These are phyloP conservation scores for Globisporangium canariense DNA, from an alignment of 352 stramenopile genomes.

Conservation along the genomic window DNA sequence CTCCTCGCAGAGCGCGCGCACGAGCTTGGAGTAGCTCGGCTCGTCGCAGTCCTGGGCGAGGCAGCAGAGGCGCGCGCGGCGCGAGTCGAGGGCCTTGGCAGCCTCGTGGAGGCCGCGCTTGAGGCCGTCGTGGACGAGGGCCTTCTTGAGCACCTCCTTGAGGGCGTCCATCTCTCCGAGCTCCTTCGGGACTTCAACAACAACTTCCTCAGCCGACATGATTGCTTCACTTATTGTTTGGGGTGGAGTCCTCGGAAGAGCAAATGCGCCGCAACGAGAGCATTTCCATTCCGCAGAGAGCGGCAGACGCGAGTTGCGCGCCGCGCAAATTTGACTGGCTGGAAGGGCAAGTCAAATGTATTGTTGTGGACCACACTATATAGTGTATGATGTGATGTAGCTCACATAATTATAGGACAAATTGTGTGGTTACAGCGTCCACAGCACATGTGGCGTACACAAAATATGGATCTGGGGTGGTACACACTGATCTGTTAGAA, in stretches of 20 bases:
- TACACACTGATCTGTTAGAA: not conserved
- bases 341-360: not conserved
- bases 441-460: conserved; percentile 1
- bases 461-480: not conserved
- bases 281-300: not conserved
- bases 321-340: conserved; percentile 44
- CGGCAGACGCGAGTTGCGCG: not conserved
- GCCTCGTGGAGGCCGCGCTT: conserved; percentile 98
- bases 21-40: conserved; percentile 99
- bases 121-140: conserved; percentile 98
- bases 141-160: conserved; percentile 99
- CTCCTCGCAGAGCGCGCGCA: conserved; percentile 94
- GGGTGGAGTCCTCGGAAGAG: conserved; percentile 57
- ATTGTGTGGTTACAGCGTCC: not conserved
- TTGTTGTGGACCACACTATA: not conserved
- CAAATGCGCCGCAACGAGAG: conserved; percentile 16
- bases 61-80: conserved; percentile 97
- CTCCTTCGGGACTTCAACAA: conserved; percentile 90
- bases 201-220: conserved; percentile 93
- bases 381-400: not conserved
- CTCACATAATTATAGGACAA: not conserved
- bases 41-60: conserved; percentile 99
- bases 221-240: conserved; percentile 40
- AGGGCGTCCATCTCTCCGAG: conserved; percentile 97
- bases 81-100: conserved; percentile 98